Evolutionary conservation across 2,329 filamentous ascomycete genomes (phyloP), one percentile per base, ranked within the genome.

Genomic region (Aspergillus chevalieri): DNA sequence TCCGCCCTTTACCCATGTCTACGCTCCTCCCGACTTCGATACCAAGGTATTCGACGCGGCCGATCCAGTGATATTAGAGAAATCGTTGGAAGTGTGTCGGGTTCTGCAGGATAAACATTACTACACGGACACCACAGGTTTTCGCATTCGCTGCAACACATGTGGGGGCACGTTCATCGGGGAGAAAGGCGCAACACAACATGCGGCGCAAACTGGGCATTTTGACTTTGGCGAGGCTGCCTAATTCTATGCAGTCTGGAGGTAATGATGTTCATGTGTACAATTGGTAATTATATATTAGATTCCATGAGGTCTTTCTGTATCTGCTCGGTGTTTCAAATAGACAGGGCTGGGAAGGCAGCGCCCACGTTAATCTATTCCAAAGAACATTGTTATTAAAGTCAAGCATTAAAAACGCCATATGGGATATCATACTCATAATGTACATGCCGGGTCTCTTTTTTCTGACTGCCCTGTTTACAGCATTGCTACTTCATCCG

Each of bases 81-180:
- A 79, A 51, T 84, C 91, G 0, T 67, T 79, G 52, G 76, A 81
- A 48, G 70, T 91, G 28, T 86, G 86, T 45, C 69, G 71, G 54
- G 79, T 85, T 52, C 74, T 97, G 36, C 78, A 84, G 56, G 78
- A 81, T 47, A 83, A 78, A 51, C 82, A 94, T 65, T 97, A 97
- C 65, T 96, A 83, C 61, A 96, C 91, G 0, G 89, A 96, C 65
- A 95, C 89, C 0, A 81, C 86, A 19, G 84, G 84, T 0, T 89
- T 96, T 63, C 77, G 81, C 34, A 80, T 96, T 51, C 82, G 78
- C 61, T 97, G 92, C 67, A 89, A 90, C 55, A 74, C 78, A 3
- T 77, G 74, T 49, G 71, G 73, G 4, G 65, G 63, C 14, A 61
- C 63, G 33, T 71, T 73, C 50, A 64, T 68, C 7, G 74, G 74